Base-by-base conservation (phyloP, 208 protist genomes). In the Leishmania major region DNA sequence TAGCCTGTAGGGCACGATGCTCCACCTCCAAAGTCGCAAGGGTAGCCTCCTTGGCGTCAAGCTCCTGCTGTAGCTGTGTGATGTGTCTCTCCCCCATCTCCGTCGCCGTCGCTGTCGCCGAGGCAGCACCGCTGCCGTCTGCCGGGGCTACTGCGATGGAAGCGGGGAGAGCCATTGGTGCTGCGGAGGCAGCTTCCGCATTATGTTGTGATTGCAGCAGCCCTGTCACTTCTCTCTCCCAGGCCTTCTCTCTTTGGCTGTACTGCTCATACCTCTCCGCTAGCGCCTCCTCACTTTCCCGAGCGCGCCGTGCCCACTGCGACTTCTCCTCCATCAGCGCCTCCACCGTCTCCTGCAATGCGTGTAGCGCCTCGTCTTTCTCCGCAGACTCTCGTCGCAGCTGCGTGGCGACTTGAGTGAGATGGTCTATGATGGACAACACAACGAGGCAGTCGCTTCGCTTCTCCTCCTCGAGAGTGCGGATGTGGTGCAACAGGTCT, bases 191-290 rank as follows among this genome's bases (percentile, higher is more conserved):
- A 59, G 37, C 3, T 40, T 76, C 74, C 11, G 37, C 45, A 19
- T 25, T 67, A 1, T 79, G 51, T 51, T 78, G 57, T 25, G n/a
- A 57, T 43, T 79, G 74, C 75, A 79, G 53, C 64, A 84, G 62
- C 80, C 37, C 75, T 11, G 47, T 40, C n/a, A 84, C 53, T 49
- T 84, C 75, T 25, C 17, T 40, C 55, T 78, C 80, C 80, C 80
- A 84, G 43, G 74, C 80, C 75, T 79, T 84, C 66, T 84, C 80
- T 7, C 55, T 67, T 67, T 76, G 75, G 17, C 75, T 66, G 64
- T 84, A 76, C 43, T 84, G 80, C 51, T 76, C 62, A 70, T 79
- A 79, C n/a, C 80, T 75, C 75, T 84, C 80, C 75, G 67, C 75
- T 75, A 84, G 31, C 60, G 80, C 80, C 75, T 76, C 75, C 66